Percentiles rank a stretch among this genome's conserved stretches.
These are phyloP conservation scores for Phaeosphaeria sp. DNA, from an alignment of 2,329 filamentous ascomycete genomes.

Conservation along the genomic window DNA sequence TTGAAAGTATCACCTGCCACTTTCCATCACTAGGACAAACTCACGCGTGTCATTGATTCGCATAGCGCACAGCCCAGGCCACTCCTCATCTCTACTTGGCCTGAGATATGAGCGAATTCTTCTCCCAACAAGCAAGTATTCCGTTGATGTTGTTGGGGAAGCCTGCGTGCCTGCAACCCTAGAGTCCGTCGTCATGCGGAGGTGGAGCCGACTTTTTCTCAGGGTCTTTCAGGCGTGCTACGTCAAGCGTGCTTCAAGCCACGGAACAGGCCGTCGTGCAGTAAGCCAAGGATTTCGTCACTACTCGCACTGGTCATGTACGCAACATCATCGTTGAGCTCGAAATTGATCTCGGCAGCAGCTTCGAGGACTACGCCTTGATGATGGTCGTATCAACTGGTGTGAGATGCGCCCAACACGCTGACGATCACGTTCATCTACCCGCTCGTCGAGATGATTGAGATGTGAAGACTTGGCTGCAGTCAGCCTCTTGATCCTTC, in stretches of 20 bases:
- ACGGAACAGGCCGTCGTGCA: neutral
- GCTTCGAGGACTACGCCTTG: neutral
- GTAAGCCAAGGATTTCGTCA: neutral
- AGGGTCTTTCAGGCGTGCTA: neutral
- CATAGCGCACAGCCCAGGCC: no score
- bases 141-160: neutral
- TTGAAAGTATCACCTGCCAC: no score
- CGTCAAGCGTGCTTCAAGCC: neutral
- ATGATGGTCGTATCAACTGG: neutral
- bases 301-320: neutral
- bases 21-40: no score
- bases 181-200: neutral
- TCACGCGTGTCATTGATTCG: no score
- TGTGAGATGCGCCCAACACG: neutral
- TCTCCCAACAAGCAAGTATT: neutral
- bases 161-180: neutral
- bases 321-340: neutral
- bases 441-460: neutral
- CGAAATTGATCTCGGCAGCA: neutral
- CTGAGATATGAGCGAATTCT: neutral
- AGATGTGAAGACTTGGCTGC: neutral
- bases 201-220: neutral
- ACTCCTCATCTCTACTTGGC: neutral
- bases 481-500: neutral
- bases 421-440: neutral